phyloP scores from a whole-genome alignment of 2,329 filamentous ascomycete genomes.

The Claviceps arundinis region DNA sequence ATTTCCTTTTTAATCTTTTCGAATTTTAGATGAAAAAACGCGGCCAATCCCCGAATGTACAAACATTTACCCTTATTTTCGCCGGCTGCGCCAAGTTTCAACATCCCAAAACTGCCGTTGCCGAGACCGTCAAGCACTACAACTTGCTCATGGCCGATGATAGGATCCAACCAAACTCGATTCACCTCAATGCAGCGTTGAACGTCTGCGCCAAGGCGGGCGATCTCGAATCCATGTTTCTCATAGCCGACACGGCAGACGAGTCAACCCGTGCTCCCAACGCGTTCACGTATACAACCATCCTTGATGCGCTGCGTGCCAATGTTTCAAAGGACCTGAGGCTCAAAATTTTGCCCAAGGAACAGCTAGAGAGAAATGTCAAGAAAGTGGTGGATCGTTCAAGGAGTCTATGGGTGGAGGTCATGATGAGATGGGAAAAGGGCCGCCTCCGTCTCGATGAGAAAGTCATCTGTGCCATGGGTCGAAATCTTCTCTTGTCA shows the following conservation, averaged over 20 bases:
- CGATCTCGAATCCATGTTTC: slow-evolving; percentile 72
- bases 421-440: slow-evolving; percentile 60
- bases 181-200: slow-evolving; percentile 82
- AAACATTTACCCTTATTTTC: slow-evolving; percentile 77
- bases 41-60: slow-evolving; percentile 61
- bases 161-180: slow-evolving; percentile 56
- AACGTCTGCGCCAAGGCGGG: slow-evolving; percentile 61
- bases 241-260: slow-evolving; percentile 59
- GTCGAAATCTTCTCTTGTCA: slow-evolving; percentile 57
- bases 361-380: slow-evolving; percentile 21
- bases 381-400: slow-evolving; percentile 48
- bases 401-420: slow-evolving; percentile 67
- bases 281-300: slow-evolving; percentile 62
- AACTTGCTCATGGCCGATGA: slow-evolving; percentile 55
- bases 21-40: slow-evolving; percentile 82
- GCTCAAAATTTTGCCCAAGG: slow-evolving; percentile 10
- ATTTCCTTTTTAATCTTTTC: background rate
- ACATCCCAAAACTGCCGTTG: slow-evolving; percentile 45
- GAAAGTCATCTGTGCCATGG: slow-evolving; percentile 68
- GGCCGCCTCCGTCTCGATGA: slow-evolving; percentile 65
- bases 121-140: slow-evolving; percentile 63
- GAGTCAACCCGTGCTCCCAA: slow-evolving; percentile 50
- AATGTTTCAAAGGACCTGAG: slow-evolving; percentile 14
- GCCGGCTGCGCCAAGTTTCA: slow-evolving; percentile 53
- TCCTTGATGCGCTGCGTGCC: slow-evolving; percentile 61